Evolutionary conservation across 257 asterid species (phyloP).

Genomic region (Petrea volubilis): DNA sequence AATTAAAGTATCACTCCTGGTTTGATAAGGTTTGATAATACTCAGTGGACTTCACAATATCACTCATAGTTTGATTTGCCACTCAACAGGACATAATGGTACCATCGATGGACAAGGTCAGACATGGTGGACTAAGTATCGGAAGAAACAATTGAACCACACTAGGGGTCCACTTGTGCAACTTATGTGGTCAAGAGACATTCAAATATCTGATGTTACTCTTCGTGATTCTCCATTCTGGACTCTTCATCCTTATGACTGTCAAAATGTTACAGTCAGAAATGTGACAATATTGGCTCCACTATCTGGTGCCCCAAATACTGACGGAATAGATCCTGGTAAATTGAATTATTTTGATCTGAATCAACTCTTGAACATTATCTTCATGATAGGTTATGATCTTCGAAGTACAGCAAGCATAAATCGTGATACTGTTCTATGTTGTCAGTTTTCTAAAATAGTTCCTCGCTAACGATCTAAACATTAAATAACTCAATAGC

Average conservation of each 20-base stretch:
- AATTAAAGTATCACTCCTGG: not conserved
- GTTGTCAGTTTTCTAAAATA: not conserved
- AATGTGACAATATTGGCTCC: constrained; percentile 87
- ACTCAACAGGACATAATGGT: constrained; percentile 77
- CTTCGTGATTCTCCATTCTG: constrained; percentile 91
- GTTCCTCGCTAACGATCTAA: not conserved
- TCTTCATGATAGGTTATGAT: not conserved
- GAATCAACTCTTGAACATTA: constrained; percentile 6
- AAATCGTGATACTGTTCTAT: not conserved
- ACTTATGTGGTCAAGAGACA: constrained; percentile 93
- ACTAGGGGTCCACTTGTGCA: constrained; percentile 95
- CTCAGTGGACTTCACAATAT: not conserved
- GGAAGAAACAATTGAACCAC: constrained; percentile 57
- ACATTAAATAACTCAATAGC: not conserved
- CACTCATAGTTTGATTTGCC: constrained; percentile 30
- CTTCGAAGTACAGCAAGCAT: constrained; percentile 5
- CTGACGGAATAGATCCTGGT: constrained; percentile 99
- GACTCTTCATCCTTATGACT: constrained; percentile 92
- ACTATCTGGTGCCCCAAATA: constrained; percentile 83
- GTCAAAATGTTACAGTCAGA: constrained; percentile 74
- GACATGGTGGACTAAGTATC: constrained; percentile 85
- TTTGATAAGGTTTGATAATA: not conserved
- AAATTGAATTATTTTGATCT: constrained; percentile 23
- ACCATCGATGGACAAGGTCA: constrained; percentile 90
- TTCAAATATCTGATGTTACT: constrained; percentile 71